Evolutionary conservation across 2,329 filamentous ascomycete genomes (phyloP), one percentile per base, ranked within the genome.

Genomic region (Corynespora cassiicola): DNA sequence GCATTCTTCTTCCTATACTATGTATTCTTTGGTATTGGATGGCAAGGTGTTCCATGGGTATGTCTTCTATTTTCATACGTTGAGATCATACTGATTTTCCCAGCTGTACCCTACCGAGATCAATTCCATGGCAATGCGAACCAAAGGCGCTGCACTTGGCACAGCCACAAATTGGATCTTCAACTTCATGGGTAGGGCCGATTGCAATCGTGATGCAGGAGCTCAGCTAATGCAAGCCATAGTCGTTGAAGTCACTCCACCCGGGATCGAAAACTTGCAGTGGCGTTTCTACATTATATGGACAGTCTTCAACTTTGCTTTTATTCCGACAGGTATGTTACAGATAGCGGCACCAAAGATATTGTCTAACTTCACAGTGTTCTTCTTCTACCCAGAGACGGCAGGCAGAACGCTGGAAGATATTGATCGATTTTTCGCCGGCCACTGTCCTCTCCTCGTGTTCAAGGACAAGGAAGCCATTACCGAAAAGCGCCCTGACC

Each of bases 1-100:
- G 71, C 70, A 0, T 77, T 78, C 51, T 75, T 80, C 58, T 79
- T 80, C 57, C 48, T 79, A 6, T 79, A 77, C 61, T 78, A 78
- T 49, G 69, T 78, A 27, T 77, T 76, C 63, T 79, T 80, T 44
- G 76, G 69, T 11, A 72, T 77, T 19, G 74, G 74, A 6, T 74
- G 62, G 71, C 70, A 75, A 24, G 75, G 73, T 4, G 69, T 75
- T 10, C 71, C 71, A 9, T 76, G 73, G 61, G 50, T 46, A 5
- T 37, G 21, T 12, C 11, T n/a, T 19, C 2, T 4, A 18, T 3
- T 12, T 20, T 3, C 15, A 8, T 2, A 27, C 25, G 9, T 10
- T 30, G 18, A 12, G 7, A 30, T 10, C 8, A 63, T 49, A 10
- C n/a, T 64, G 11, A 23, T 54, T 53, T 18, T 17, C 11, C 35